These are phyloP conservation scores for Viridothelium virens DNA, from an alignment of 495 filamentous ascomycete genomes.

Conservation along the genomic window DNA sequence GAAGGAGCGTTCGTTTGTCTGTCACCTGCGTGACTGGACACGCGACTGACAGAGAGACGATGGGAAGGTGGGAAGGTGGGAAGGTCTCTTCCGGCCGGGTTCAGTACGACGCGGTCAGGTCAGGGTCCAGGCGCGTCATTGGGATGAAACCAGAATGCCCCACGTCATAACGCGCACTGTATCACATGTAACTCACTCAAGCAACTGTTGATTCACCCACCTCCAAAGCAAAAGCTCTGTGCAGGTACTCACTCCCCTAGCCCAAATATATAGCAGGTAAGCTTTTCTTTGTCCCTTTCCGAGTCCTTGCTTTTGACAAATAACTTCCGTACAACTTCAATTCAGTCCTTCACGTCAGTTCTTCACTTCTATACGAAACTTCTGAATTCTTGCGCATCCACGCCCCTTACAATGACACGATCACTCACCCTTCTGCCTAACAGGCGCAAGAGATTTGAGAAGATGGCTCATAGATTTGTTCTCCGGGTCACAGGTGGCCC, in stretches of 20 bases:
- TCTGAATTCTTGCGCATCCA: not conserved
- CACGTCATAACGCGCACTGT: not conserved
- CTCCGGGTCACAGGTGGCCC: slow-evolving; percentile 68
- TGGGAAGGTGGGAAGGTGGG: too few species aligned
- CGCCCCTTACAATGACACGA: not conserved
- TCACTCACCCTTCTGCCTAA: not conserved
- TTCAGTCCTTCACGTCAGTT: not conserved
- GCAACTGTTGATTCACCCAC: slow-evolving; percentile 5
- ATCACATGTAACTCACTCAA: not conserved
- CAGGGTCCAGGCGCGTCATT: not conserved
- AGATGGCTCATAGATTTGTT: slow-evolving; percentile 50
- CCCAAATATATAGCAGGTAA: not conserved
- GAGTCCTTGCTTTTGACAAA: too few species aligned
- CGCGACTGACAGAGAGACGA: too few species aligned
- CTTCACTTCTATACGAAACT: not conserved
- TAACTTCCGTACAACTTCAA: not conserved
- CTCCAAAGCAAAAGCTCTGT: not conserved
- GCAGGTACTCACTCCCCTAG: not conserved
- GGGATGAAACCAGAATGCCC: not conserved
- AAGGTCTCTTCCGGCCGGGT: not conserved
- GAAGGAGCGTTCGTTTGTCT: too few species aligned
- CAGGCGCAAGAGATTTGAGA: slow-evolving; percentile 1
- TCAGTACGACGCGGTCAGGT: not conserved
- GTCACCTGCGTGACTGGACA: too few species aligned
- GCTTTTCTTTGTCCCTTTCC: not conserved